These are phyloP conservation scores for Lanmaoa pseudosensibilis DNA, from an alignment of 768 basidiomycete genomes.

Conservation along the genomic window DNA sequence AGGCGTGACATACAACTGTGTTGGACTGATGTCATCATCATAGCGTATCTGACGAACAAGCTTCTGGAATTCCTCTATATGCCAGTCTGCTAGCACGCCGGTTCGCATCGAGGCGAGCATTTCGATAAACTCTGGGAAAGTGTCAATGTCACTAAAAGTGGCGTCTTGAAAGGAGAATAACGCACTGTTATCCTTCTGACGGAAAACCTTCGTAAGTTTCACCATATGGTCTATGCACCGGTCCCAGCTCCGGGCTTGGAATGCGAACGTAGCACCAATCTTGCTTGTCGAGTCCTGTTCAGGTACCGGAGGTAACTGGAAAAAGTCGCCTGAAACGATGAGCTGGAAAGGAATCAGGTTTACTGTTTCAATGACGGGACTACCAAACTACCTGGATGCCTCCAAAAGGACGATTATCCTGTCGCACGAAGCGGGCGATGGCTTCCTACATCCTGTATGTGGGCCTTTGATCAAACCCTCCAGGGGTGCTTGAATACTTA, in stretches of 20 bases:
- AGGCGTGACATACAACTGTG: slow-evolving; percentile 68
- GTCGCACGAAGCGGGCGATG: slow-evolving; percentile 46
- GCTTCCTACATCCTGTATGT: slow-evolving; percentile 25
- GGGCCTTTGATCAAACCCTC: slow-evolving; percentile 13
- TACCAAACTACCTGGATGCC: slow-evolving; percentile 55
- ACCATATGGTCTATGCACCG: slow-evolving; percentile 48
- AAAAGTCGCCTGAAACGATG: slow-evolving; percentile 76
- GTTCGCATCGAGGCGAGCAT: slow-evolving; percentile 99
- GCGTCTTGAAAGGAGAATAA: neutral
- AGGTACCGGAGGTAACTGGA: slow-evolving; percentile 74
- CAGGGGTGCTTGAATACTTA: slow-evolving; percentile 39
- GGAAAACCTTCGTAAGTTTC: slow-evolving; percentile 63
- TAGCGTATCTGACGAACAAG: slow-evolving; percentile 67
- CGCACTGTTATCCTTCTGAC: slow-evolving; percentile 62
- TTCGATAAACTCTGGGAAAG: slow-evolving; percentile 71
- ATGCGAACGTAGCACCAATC: slow-evolving; percentile 58
- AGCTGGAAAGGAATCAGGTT: slow-evolving; percentile 43
- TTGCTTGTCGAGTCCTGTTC: slow-evolving; percentile 48
- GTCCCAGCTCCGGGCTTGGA: slow-evolving; percentile 64
- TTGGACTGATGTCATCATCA: slow-evolving; percentile 80
- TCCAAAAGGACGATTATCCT: slow-evolving; percentile 52
- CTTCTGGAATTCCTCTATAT: slow-evolving; percentile 65
- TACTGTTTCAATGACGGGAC: neutral
- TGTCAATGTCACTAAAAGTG: neutral
- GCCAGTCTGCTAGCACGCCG: slow-evolving; percentile 63